phyloP scores from a whole-genome alignment of 2,329 filamentous ascomycete genomes.

The Verticillium nubilum region DNA sequence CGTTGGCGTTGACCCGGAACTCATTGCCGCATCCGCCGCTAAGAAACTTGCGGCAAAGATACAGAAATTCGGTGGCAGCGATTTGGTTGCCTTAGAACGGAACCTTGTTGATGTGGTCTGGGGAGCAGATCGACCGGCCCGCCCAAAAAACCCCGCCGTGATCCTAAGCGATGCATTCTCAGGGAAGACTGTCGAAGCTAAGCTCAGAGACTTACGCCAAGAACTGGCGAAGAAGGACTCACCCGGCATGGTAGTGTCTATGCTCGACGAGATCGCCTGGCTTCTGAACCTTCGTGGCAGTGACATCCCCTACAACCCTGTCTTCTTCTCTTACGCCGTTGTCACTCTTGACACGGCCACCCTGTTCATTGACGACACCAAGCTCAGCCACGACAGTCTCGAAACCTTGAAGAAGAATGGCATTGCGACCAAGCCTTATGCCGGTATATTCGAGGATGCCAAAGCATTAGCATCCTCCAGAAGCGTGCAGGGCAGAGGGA shows the following conservation, averaged over 20 bases:
- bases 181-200: constrained; percentile 76
- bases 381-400: constrained; percentile 64
- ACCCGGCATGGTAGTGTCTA: constrained; percentile 82
- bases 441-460: constrained; percentile 74
- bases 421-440: constrained; percentile 76
- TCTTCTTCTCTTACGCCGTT: constrained; percentile 95
- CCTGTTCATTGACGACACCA: constrained; percentile 78
- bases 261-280: constrained; percentile 97
- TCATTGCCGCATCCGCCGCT: constrained; percentile 63
- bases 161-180: constrained; percentile 68
- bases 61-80: constrained; percentile 75
- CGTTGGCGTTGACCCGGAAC: constrained; percentile 85
- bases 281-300: constrained; percentile 94
- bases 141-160: constrained; percentile 70
- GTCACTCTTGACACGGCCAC: constrained; percentile 72
- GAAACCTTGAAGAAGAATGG: constrained; percentile 64
- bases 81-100: constrained; percentile 66
- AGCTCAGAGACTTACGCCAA: constrained; percentile 81
- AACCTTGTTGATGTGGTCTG: constrained; percentile 94
- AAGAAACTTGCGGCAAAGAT: constrained; percentile 79
- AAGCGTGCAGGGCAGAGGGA: constrained; percentile 14
- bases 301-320: constrained; percentile 96
- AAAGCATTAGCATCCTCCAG: constrained; percentile 42
- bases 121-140: constrained; percentile 65
- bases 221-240: constrained; percentile 88